Evolutionary conservation across 2,329 filamentous ascomycete genomes (phyloP), one percentile per base, ranked within the genome.

Genomic region (Fusarium sp.): DNA sequence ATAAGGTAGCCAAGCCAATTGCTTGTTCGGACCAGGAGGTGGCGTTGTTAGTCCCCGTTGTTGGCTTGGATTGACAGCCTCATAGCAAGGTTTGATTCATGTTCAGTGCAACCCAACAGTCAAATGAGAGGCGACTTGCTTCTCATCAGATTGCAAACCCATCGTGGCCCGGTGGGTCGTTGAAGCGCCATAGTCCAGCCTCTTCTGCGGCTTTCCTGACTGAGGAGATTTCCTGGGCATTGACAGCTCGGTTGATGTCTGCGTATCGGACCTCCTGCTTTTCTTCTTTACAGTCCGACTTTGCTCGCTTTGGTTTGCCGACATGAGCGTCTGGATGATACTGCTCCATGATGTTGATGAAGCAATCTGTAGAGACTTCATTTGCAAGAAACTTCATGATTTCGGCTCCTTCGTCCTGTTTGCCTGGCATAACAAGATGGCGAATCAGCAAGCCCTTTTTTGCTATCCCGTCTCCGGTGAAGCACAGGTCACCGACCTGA

Each of bases 291-390:
- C 68, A 53, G n/a, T 70, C 74, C 18, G 47, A 4, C 32, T 73
- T 81, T 20, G 56, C 63, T 39, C 77, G 73, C 75, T 84, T 89
- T 61, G 85, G 84, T 83, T 94, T 96, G 8, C 94, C 94, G 2
- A 97, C 94, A 80, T 97, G 91, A 0, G 93, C 94, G 72, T 93
- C 89, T 0, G 94, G 94, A 71, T 90, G 91, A 79, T 96, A 96
- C 82, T 97, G 94, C 82, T 97, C 94, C 94, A 96, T 96, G 74
- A 97, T 91, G 79, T 97, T 92, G 68, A 96, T 89, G 81, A 95
- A 96, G 48, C 93, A 86, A 80, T 96, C 93, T 63, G 85, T 87
- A 8, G 92, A 94, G 5, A 97, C 87, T 59, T 94, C 89, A 35
- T 88, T 85, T 0, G 93, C 94, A 22, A 97, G 84, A 87, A 93